Conservation (phyloP, 306 rosid genomes). For the barrel medic (Medicago truncatula) region DNA sequence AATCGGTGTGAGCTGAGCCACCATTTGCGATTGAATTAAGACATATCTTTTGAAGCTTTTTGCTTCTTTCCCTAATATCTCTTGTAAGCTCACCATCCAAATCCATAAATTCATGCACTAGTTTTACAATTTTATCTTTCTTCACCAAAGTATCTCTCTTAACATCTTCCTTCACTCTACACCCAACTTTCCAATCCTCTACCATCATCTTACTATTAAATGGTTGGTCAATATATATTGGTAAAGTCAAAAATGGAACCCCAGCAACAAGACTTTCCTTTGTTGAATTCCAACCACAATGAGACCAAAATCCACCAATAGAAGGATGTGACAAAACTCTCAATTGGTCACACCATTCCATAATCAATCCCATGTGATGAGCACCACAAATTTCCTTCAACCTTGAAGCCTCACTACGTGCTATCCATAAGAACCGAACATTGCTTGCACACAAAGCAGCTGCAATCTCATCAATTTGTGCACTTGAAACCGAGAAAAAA, state of each 20-base stretch:
- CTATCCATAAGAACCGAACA: conserved; percentile 45
- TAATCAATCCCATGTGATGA: conserved; percentile 36
- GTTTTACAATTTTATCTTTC: conserved; percentile 42
- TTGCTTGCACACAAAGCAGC: conserved; percentile 38
- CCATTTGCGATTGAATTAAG: conserved; percentile 39
- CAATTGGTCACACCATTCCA: conserved; percentile 65
- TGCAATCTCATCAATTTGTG: conserved; percentile 52
- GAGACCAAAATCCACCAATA: conserved; percentile 59
- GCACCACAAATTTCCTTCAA: conserved; percentile 39
- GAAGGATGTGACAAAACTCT: conserved; percentile 50
- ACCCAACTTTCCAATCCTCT: conserved; percentile 56
- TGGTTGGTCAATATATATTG: conserved; percentile 50
- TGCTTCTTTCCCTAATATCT: conserved; percentile 37
- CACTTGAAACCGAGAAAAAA: conserved; percentile 36
- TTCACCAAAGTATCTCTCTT: conserved; percentile 11
- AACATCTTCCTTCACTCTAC: conserved; percentile 42
- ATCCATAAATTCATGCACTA: conserved; percentile 48
- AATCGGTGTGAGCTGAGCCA: conserved; percentile 49
- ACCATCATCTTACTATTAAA: conserved; percentile 50
- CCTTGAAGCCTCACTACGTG: conserved; percentile 37
- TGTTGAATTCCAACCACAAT: conserved; percentile 66
- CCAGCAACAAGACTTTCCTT: conserved; percentile 54
- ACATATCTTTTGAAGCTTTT: conserved; percentile 36
- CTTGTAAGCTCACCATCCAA: conserved; percentile 14
- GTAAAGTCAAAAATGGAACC: conserved; percentile 49